These are phyloP conservation scores for Krasilnikovozyma curviuscula DNA, from an alignment of 768 basidiomycete species.

Conservation along the genomic window DNA sequence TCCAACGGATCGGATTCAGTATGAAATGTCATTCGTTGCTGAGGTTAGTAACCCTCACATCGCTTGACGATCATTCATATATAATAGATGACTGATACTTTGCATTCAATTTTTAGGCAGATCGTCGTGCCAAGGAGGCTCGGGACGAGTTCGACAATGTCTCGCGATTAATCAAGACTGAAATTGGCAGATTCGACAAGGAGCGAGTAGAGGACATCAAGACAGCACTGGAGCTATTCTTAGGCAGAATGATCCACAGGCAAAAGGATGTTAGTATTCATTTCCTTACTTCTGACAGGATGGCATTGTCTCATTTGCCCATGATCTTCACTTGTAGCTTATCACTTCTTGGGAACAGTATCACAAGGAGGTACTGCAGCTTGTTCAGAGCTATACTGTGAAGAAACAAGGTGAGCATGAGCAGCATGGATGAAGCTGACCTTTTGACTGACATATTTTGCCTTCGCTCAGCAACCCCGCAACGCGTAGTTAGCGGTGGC, in stretches of 20 bases:
- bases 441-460: too few relatives aligned
- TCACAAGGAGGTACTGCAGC: conserved; percentile 43
- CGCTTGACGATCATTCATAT: background rate
- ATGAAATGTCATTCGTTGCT: conserved; percentile 57
- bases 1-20: conserved; percentile 47
- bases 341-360: conserved; percentile 65
- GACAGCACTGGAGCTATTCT: conserved; percentile 53
- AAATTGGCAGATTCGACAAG: conserved; percentile 76
- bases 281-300: background rate
- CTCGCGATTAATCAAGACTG: conserved; percentile 69
- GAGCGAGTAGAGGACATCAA: conserved; percentile 91
- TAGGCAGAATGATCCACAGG: conserved; percentile 65
- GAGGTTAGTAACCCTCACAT: conserved; percentile 37
- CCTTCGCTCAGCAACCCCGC: too few relatives aligned
- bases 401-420: too few relatives aligned
- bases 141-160: conserved; percentile 77
- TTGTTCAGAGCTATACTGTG: too few relatives aligned
- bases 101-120: conserved; percentile 37
- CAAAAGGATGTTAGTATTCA: conserved; percentile 50
- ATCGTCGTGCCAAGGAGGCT: conserved; percentile 60
- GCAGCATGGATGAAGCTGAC: too few relatives aligned
- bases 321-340: conserved; percentile 30
- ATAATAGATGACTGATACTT: background rate
- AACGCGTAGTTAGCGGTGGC: too few relatives aligned
- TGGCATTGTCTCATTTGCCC: background rate